Base-by-base conservation (phyloP, 2,329 filamentous ascomycete genomes). In the Xylaria multiplex region DNA sequence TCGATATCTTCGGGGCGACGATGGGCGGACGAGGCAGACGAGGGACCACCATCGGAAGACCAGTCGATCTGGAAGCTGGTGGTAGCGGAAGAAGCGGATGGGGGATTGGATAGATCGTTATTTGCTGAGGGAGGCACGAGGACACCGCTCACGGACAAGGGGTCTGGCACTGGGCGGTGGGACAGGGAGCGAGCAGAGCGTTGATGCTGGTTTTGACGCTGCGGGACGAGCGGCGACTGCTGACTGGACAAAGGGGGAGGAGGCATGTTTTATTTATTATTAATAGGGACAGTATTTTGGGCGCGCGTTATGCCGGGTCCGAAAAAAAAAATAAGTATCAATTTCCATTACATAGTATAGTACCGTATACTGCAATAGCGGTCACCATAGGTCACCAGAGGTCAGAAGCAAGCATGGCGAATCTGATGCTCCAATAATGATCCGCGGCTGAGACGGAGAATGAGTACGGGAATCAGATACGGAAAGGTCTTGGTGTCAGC, bases 1-100 rank as follows among this genome's bases (percentile, higher is more conserved):
- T 88, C 85, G 71, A 88, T 85, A 67, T 82, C 81, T 70, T 80
- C 78, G 69, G 71, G 70, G 60, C 66, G 75, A 63, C 73, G 76
- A 62, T 66, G 69, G 59, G 69, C 66, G 45, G 71, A 65, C 62
- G 69, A 67, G 49, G 70, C 64, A 43, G 73, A 67, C 27, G 72
- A 69, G 50, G 68, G 65, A 19, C 65, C 71, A 72, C 66, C 73
- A 75, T 77, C 75, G 60, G 73, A 71, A 55, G 70, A 62, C 71
- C 72, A 75, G 63, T 75, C 74, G 69, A 75, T 68, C 69, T 75
- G 73, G 67, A 77, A 77, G 70, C 76, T 77, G 61, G 76, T 77
- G 52, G 74, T 77, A 5, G 74, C 73, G 53, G 76, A 77, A 3
- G 76, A 76, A 19, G 75, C 75, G 24, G 76, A 77, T 6, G 75